phyloP scores from a whole-genome alignment of 108 stramenopile species.

The Cyclotella kingstonii region DNA sequence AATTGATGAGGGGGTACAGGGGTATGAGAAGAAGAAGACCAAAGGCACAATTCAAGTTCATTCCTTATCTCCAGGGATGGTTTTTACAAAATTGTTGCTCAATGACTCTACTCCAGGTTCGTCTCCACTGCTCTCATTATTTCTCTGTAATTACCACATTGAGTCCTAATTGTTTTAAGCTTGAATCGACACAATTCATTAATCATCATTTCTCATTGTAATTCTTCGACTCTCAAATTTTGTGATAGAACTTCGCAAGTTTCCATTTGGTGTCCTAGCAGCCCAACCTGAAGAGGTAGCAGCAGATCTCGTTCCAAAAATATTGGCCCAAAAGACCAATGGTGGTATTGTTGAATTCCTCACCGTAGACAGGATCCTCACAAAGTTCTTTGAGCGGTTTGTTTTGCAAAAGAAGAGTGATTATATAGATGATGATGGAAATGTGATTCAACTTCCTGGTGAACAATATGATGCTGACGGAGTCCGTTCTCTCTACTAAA shows the following conservation, averaged over 20 bases:
- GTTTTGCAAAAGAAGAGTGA: constrained; percentile 85
- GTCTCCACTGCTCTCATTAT: neutral
- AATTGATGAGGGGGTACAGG: constrained; percentile 87
- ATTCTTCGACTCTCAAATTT: constrained; percentile 7
- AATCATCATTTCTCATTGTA: no score
- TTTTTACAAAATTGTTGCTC: constrained; percentile 86
- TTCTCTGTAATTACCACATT: no score
- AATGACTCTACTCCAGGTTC: constrained; percentile 84
- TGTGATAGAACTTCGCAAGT: constrained; percentile 77
- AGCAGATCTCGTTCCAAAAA: constrained; percentile 88
- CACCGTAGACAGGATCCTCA: constrained; percentile 83
- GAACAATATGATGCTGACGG: constrained; percentile 84
- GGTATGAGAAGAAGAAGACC: constrained; percentile 73
- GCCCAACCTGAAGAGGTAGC: constrained; percentile 92
- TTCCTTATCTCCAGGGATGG: constrained; percentile 89
- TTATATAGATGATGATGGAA: constrained; percentile 92
- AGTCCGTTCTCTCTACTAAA: constrained; percentile 80
- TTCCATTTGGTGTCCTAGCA: constrained; percentile 89
- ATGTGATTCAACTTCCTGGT: constrained; percentile 83
- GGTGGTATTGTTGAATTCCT: constrained; percentile 86
- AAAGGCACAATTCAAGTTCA: constrained; percentile 83
- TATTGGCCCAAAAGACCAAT: constrained; percentile 63
- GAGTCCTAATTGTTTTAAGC: no score
- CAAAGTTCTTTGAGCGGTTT: constrained; percentile 88
- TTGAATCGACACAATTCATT: no score